phyloP scores from a whole-genome alignment of 768 basidiomycete genomes.

The Termitomyces sp. region DNA sequence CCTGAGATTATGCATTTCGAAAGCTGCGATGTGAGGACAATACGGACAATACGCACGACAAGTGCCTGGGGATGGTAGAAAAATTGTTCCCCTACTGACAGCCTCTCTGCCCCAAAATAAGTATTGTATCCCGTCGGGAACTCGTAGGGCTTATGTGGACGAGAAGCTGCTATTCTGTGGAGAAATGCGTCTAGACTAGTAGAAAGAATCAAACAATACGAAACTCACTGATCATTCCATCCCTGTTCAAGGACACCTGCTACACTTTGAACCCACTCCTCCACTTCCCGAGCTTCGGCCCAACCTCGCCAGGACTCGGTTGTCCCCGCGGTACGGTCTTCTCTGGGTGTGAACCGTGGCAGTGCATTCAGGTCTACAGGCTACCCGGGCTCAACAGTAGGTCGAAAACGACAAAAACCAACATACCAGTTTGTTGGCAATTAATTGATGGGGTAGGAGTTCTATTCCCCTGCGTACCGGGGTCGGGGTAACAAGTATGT shows the following conservation, averaged over 20 bases:
- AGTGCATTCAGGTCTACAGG: slow-evolving; percentile 68
- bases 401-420: background rate
- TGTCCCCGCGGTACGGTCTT: slow-evolving; percentile 68
- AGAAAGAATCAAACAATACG: background rate
- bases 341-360: slow-evolving; percentile 68
- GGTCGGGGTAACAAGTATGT: slow-evolving; percentile 53
- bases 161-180: slow-evolving; percentile 54
- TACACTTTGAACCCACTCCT: slow-evolving; percentile 91
- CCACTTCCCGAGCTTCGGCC: slow-evolving; percentile 80
- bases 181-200: background rate
- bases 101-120: slow-evolving; percentile 80
- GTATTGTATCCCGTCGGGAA: slow-evolving; percentile 92
- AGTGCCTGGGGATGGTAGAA: slow-evolving; percentile 70
- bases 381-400: slow-evolving; percentile 29
- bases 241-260: slow-evolving; percentile 82
- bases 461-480: slow-evolving; percentile 56
- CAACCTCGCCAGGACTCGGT: slow-evolving; percentile 81
- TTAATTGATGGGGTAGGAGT: slow-evolving; percentile 82
- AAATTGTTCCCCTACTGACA: slow-evolving; percentile 82
- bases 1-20: slow-evolving; percentile 23
- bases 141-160: slow-evolving; percentile 75
- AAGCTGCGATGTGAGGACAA: background rate
- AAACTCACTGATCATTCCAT: slow-evolving; percentile 82
- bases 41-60: slow-evolving; percentile 34
- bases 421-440: slow-evolving; percentile 71